Evolutionary conservation across 129 eudicot species (phyloP).

Genomic region (Centella asiatica): DNA sequence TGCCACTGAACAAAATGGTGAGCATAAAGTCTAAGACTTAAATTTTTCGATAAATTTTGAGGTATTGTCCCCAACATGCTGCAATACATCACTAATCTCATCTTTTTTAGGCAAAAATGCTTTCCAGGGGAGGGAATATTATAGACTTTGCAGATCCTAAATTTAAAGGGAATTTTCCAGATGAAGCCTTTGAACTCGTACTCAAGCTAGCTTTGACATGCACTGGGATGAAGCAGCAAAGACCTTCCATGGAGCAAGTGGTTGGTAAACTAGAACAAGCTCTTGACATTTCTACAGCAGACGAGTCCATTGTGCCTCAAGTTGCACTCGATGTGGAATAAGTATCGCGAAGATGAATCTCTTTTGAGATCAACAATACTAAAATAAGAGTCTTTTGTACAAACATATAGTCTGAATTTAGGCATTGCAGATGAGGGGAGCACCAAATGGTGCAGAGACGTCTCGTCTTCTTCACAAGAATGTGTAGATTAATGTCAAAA

Average conservation of each 20-base stretch:
- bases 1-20: conserved; percentile 65
- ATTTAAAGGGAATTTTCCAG: conserved; percentile 44
- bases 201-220: conserved; percentile 53
- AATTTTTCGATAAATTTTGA: not conserved
- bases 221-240: conserved; percentile 61
- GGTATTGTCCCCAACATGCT: not conserved
- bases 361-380: too few relatives aligned
- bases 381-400: too few relatives aligned
- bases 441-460: not conserved
- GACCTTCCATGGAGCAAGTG: conserved; percentile 73
- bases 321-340: conserved; percentile 21
- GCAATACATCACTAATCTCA: not conserved
- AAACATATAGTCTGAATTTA: too few relatives aligned
- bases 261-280: conserved; percentile 46
- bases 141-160: conserved; percentile 65
- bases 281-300: conserved; percentile 40
- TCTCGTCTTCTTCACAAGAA: not conserved
- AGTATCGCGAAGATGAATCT: not conserved
- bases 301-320: conserved; percentile 24
- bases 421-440: not conserved
- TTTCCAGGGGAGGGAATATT: conserved; percentile 50
- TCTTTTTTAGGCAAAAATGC: conserved; percentile 41
- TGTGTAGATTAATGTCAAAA: not conserved
- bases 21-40: not conserved
- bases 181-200: conserved; percentile 47